Evolutionary conservation across 2,329 filamentous ascomycete genomes (phyloP).

Genomic region (Aspergillus floridensis): DNA sequence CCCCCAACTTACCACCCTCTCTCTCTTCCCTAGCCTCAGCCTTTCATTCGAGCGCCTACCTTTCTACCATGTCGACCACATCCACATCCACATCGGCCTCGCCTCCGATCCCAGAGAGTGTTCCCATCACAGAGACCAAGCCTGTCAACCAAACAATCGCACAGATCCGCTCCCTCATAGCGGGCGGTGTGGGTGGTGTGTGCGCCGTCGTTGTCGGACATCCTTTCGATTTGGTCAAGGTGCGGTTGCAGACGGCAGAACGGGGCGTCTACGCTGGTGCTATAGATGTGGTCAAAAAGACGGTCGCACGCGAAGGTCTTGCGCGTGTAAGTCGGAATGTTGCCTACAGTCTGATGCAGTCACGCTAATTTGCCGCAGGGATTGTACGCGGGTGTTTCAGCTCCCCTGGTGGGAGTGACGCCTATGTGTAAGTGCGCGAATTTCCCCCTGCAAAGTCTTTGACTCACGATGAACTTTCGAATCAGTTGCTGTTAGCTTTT

Average conservation of each 20-base stretch:
- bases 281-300: slow-evolving; percentile 87
- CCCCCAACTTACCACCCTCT: slow-evolving; percentile 6
- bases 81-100: slow-evolving; percentile 30
- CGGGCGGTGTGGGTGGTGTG: slow-evolving; percentile 88
- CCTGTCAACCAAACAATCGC: slow-evolving; percentile 51
- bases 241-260: slow-evolving; percentile 93
- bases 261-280: slow-evolving; percentile 87
- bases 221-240: slow-evolving; percentile 97
- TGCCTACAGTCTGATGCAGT: neutral
- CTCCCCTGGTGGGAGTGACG: slow-evolving; percentile 90
- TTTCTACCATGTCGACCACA: slow-evolving; percentile 29
- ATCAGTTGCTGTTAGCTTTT: slow-evolving; percentile 65
- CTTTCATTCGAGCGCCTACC: neutral
- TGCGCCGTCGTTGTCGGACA: slow-evolving; percentile 94
- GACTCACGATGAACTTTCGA: slow-evolving; percentile 4
- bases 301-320: slow-evolving; percentile 81
- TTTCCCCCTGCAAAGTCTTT: neutral
- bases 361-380: slow-evolving; percentile 52
- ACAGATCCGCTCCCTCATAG: slow-evolving; percentile 75
- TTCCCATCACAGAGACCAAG: slow-evolving; percentile 30
- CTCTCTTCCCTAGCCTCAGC: neutral
- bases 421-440: slow-evolving; percentile 81
- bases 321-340: slow-evolving; percentile 45
- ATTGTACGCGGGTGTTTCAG: slow-evolving; percentile 94
- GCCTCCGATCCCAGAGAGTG: slow-evolving; percentile 30